Evolutionary conservation across 2,329 filamentous ascomycete genomes (phyloP), one percentile per base, ranked within the genome.

Genomic region (Curvularia verruculosa): DNA sequence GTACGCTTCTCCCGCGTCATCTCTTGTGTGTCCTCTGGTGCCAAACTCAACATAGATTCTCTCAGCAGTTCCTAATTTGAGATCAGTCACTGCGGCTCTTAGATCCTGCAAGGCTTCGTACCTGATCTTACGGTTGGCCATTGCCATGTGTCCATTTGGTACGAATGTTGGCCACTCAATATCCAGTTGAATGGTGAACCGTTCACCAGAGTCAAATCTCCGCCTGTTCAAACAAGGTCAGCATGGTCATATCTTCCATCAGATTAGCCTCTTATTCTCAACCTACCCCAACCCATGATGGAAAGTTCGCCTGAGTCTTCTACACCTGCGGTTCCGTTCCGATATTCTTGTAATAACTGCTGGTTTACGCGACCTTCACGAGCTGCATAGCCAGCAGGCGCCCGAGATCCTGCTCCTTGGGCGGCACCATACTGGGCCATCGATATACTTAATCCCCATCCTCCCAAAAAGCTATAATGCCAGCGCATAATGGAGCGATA

Each of bases 111-210:
- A 23, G 18, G 4, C n/a, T 21, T 46, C 56, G 8, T 60, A 68
- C 69, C 68, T 49, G 74, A 65, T 24, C 46, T 64, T 18, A 76
- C 57, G 1, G 70, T 72, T 2, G 73, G 72, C 71, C 74, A 78
- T 36, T 59, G 69, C 75, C 76, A 78, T 1, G 66, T 63, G 40
- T 72, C 69, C 75, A 79, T 77, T 51, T 78, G 74, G 57, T 77
- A 77, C 2, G 72, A 70, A 31, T 68, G 64, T 34, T 70, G 66
- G 23, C 64, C 56, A 29, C 52, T 68, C 47, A 74, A 52, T 12
- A 57, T 68, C 75, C 73, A 79, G 47, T 74, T 70, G 39, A 75
- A 74, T 2, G 77, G 75, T n/a, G 74, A 77, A 19, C 75, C 77
- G 64, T 79, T 79, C 46, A 79, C 64, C 23, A 79, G 52, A 12